phyloP scores from a whole-genome alignment of 306 rosid genomes.

The Inga leiocalycina region DNA sequence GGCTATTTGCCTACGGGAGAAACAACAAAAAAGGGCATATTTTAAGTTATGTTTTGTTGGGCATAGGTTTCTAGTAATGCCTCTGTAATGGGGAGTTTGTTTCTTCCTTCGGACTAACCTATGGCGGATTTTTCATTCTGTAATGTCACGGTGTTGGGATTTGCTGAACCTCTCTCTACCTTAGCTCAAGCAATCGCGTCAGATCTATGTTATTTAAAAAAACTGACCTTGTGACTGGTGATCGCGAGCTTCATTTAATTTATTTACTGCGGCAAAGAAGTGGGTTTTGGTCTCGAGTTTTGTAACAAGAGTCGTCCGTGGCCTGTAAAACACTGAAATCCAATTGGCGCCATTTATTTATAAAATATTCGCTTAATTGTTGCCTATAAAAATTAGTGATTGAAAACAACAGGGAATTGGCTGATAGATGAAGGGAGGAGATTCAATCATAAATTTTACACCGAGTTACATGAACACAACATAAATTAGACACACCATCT shows the following conservation, averaged over 20 bases:
- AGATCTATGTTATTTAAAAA: slow-evolving; percentile 14
- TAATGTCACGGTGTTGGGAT: slow-evolving; percentile 13
- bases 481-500: neutral
- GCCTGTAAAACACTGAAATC: neutral
- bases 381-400: neutral
- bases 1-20: slow-evolving; percentile 37
- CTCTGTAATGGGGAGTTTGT: slow-evolving; percentile 36
- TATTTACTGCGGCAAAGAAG: neutral
- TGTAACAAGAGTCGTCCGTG: neutral
- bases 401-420: neutral
- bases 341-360: neutral
- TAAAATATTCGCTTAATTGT: neutral
- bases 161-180: slow-evolving; percentile 29
- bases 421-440: too few species aligned
- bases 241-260: neutral
- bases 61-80: slow-evolving; percentile 34
- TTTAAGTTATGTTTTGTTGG: slow-evolving; percentile 39
- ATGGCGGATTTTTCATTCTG: slow-evolving; percentile 38
- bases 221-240: slow-evolving; percentile 11
- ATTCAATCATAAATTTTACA: neutral
- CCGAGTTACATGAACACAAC: neutral
- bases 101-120: slow-evolving; percentile 50
- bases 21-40: slow-evolving; percentile 35
- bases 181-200: neutral
- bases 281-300: neutral